Percentiles rank a stretch among this genome's conserved stretches.
phyloP scores from a whole-genome alignment of 495 filamentous ascomycete genomes.

The Platismatia glauca region DNA sequence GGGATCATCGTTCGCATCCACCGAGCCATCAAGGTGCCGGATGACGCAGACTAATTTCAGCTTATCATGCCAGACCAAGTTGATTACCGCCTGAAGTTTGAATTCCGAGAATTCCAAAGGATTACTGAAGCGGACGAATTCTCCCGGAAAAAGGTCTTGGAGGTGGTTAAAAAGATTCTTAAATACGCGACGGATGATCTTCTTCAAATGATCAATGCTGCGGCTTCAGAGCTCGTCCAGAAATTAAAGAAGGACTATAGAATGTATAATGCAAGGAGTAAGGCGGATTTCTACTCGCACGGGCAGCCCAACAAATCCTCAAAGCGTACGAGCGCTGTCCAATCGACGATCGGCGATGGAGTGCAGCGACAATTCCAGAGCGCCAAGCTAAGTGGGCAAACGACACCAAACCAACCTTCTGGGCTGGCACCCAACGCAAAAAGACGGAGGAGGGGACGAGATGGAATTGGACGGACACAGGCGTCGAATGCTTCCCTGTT shows the following conservation, averaged over 20 bases:
- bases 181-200: background rate
- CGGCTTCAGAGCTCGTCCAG: background rate
- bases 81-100: background rate
- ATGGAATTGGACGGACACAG: background rate
- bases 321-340: background rate
- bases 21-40: background rate
- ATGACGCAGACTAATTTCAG: background rate
- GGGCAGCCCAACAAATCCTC: background rate
- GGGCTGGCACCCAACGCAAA: background rate
- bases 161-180: background rate
- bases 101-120: background rate
- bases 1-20: slow-evolving; percentile 1
- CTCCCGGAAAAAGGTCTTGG: background rate
- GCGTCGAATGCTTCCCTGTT: background rate
- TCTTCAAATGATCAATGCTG: background rate
- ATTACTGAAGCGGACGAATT: background rate
- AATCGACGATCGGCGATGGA: background rate
- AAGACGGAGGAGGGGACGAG: background rate
- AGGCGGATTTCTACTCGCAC: background rate
- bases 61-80: background rate
- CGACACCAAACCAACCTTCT: background rate
- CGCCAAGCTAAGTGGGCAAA: background rate
- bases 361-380: background rate
- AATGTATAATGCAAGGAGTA: background rate
- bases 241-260: background rate